These are phyloP conservation scores for Marasmius oreades DNA, from an alignment of 1,284 basidiomycete species.

Conservation along the genomic window DNA sequence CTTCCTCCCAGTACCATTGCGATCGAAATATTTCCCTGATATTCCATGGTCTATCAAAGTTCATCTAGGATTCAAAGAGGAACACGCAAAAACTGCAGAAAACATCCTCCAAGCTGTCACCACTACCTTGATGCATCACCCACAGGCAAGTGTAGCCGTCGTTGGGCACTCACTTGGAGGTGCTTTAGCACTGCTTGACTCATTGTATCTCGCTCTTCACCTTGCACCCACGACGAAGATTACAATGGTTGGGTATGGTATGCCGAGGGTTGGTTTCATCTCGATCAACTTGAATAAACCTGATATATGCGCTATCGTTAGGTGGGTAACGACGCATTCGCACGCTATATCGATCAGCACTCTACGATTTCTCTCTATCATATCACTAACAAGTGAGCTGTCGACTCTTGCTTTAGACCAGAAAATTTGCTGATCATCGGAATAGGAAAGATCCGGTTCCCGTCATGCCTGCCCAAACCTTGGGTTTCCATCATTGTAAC, in stretches of 20 bases:
- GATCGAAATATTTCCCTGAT: constrained; percentile 42
- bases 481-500: background rate
- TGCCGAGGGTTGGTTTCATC: background rate
- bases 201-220: background rate
- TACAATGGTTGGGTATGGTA: background rate
- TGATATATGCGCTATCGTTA: background rate
- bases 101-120: background rate
- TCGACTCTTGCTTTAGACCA: background rate
- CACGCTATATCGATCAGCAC: constrained; percentile 7
- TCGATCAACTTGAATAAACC: background rate
- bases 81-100: constrained; percentile 26
- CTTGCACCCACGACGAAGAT: background rate
- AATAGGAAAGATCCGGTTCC: background rate
- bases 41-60: constrained; percentile 32
- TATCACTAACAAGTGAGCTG: background rate
- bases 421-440: background rate
- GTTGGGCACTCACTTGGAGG: background rate
- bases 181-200: background rate
- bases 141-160: background rate
- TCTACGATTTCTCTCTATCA: background rate
- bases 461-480: background rate
- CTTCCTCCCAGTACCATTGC: constrained; percentile 25
- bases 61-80: constrained; percentile 38
- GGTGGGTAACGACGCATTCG: constrained; percentile 12
- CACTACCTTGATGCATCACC: background rate